Percentiles rank a stretch among this genome's conserved stretches.
Evolutionary conservation across 2,329 filamentous ascomycete genomes (phyloP).

Genomic region (Arthrobotrys pseudoclavata): DNA sequence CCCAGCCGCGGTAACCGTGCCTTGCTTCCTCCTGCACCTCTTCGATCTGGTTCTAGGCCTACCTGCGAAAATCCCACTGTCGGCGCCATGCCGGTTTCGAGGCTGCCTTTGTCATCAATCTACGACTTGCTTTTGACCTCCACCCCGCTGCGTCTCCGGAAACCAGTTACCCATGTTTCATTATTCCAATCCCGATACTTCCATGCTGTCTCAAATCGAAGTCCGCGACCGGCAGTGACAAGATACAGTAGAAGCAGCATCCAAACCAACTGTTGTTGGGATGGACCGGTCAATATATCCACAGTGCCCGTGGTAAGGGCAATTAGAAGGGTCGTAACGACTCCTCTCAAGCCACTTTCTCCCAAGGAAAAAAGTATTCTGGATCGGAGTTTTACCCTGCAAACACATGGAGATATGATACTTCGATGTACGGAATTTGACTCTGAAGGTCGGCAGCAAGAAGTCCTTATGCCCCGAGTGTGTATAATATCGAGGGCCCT

Average conservation of each 20-base stretch:
- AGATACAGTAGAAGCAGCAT: not conserved
- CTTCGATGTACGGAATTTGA: constrained; percentile 95
- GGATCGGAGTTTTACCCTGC: constrained; percentile 61
- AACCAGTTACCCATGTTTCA: not conserved
- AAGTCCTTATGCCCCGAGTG: constrained; percentile 30
- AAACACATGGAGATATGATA: constrained; percentile 63
- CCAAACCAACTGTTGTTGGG: not conserved
- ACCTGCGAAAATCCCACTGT: constrained; percentile 1
- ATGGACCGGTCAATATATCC: not conserved
- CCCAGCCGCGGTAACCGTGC: constrained; percentile 42
- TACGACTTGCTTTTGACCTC: constrained; percentile 17
- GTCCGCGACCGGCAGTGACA: not conserved
- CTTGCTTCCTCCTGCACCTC: constrained; percentile 3
- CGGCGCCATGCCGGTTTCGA: constrained; percentile 45
- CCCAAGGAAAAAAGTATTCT: constrained; percentile 55
- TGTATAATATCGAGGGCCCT: constrained; percentile 19
- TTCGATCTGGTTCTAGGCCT: constrained; percentile 6
- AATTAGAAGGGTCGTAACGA: constrained; percentile 31
- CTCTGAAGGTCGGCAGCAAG: constrained; percentile 75
- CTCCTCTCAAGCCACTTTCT: constrained; percentile 49
- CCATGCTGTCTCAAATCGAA: constrained; percentile 3
- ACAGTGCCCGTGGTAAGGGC: not conserved
- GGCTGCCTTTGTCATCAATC: constrained; percentile 30
- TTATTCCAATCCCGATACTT: constrained; percentile 5
- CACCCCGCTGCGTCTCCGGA: not conserved